Evolutionary conservation across 345 rosid genomes (phyloP).

Genomic region (Dovyalis caffra): DNA sequence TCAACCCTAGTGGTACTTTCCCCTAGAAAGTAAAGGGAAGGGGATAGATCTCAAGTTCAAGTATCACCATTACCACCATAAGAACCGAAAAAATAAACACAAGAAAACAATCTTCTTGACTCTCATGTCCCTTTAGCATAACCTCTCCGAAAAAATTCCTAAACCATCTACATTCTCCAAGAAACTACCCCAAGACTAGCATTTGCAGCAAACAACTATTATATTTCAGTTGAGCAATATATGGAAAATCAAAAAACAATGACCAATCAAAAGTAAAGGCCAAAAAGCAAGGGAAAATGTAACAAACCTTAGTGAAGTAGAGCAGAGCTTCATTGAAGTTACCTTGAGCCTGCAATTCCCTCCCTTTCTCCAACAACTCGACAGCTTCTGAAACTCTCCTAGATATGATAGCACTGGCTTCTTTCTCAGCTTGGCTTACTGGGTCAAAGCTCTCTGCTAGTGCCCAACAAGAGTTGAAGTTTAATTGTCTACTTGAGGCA

Average conservation of each 20-base stretch:
- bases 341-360: constrained; percentile 53
- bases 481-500: background rate
- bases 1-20: background rate
- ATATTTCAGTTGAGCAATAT: background rate
- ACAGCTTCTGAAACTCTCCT: constrained; percentile 45
- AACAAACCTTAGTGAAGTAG: constrained; percentile 49
- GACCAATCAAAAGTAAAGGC: background rate
- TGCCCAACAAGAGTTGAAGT: constrained; percentile 16
- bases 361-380: constrained; percentile 44
- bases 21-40: background rate
- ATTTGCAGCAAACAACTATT: too few relatives aligned
- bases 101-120: background rate
- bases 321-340: constrained; percentile 48
- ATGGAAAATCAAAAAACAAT: background rate
- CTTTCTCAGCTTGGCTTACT: constrained; percentile 32
- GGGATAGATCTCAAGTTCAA: background rate
- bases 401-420: constrained; percentile 28
- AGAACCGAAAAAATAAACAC: background rate
- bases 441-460: constrained; percentile 39
- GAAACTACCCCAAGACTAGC: too few relatives aligned
- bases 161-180: too few relatives aligned
- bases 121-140: background rate
- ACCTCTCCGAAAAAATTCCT: background rate
- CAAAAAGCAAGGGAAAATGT: background rate
- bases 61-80: background rate